A percentile compares a stretch with the other conserved stretches of the same genome.
Conservation (phyloP, 164 flowering plant genomes). For the Malania oleifera region DNA sequence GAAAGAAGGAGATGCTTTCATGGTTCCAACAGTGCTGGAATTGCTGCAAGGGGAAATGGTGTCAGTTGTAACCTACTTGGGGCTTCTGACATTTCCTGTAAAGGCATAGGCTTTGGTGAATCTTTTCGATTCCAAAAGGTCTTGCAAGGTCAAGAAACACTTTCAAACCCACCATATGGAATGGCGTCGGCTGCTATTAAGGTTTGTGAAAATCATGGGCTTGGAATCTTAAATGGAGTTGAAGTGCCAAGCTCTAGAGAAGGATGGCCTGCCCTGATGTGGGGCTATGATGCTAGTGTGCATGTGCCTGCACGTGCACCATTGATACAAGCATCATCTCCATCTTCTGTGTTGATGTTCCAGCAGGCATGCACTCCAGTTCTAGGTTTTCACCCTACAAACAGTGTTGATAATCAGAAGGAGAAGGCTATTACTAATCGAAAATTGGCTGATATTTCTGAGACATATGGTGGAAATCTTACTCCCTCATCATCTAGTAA, state of each 20-base stretch:
- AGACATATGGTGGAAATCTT: constrained; percentile 15
- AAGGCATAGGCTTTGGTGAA: constrained; percentile 52
- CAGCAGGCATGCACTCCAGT: constrained; percentile 42
- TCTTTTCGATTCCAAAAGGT: constrained; percentile 75
- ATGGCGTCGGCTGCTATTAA: constrained; percentile 20
- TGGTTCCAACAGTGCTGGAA: constrained; percentile 24
- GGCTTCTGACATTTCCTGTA: constrained; percentile 31
- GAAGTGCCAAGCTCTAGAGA: constrained; percentile 35
- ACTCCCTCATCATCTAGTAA: constrained; percentile 13
- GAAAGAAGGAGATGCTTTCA: constrained; percentile 36
- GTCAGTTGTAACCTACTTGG: constrained; percentile 16
- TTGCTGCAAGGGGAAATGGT: constrained; percentile 28
- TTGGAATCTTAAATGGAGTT: constrained; percentile 30
- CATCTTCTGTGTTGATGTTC: constrained; percentile 70
- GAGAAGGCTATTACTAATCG: constrained; percentile 11
- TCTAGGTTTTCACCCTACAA: constrained; percentile 12
- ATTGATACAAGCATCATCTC: constrained; percentile 49
- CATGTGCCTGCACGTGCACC: constrained; percentile 18
- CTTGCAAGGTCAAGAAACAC: constrained; percentile 99
- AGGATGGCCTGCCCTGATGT: constrained; percentile 35
- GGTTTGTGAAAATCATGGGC: constrained; percentile 27
- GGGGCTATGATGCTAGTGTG: constrained; percentile 21
- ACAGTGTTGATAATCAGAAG: constrained; percentile 13
- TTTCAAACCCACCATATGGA: constrained; percentile 31
- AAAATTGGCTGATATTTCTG: constrained; percentile 15